A percentile compares a stretch with the other conserved stretches of the same genome.
Conservation (phyloP, 768 basidiomycete species). For the Suillus subaureus region DNA sequence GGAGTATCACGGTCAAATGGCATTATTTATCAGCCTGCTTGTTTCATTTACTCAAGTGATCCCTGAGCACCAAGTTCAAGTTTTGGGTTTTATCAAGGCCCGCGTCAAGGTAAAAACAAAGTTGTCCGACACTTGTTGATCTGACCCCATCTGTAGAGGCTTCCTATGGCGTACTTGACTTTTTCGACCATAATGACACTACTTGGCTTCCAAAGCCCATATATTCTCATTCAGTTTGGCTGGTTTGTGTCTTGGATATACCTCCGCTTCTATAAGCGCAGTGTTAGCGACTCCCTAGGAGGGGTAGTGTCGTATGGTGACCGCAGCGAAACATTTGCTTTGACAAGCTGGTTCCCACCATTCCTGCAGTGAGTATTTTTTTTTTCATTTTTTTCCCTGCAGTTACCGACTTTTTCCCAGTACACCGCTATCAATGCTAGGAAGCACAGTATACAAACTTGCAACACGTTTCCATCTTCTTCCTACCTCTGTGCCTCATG, state of each 20-base stretch:
- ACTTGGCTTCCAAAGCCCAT: conserved; percentile 85
- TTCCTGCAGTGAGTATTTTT: conserved; percentile 76
- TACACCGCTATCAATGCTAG: conserved; percentile 66
- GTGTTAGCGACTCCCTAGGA: conserved; percentile 60
- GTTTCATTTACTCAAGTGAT: conserved; percentile 98
- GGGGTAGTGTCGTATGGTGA: conserved; percentile 84
- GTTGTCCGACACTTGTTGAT: not conserved
- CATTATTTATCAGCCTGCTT: conserved; percentile 83
- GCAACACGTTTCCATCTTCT: conserved; percentile 77
- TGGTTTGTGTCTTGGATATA: conserved; percentile 97
- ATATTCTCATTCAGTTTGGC: conserved; percentile 96
- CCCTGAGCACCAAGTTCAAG: conserved; percentile 96
- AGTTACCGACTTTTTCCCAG: conserved; percentile 41
- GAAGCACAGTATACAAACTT: conserved; percentile 66
- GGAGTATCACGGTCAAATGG: conserved; percentile 91
- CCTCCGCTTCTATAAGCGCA: conserved; percentile 95
- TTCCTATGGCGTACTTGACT: conserved; percentile 95
- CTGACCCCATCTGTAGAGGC: conserved; percentile 49
- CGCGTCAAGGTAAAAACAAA: conserved; percentile 76
- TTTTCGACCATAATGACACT: conserved; percentile 85
- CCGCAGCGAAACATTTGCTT: conserved; percentile 93
- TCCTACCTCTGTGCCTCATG: conserved; percentile 54
- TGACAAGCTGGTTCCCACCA: conserved; percentile 96
- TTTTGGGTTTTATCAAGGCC: conserved; percentile 80
- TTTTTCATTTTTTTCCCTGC: not conserved